These are phyloP conservation scores for Ogataea nitratoaversa DNA, from an alignment of 805 yeast genomes.

Conservation along the genomic window DNA sequence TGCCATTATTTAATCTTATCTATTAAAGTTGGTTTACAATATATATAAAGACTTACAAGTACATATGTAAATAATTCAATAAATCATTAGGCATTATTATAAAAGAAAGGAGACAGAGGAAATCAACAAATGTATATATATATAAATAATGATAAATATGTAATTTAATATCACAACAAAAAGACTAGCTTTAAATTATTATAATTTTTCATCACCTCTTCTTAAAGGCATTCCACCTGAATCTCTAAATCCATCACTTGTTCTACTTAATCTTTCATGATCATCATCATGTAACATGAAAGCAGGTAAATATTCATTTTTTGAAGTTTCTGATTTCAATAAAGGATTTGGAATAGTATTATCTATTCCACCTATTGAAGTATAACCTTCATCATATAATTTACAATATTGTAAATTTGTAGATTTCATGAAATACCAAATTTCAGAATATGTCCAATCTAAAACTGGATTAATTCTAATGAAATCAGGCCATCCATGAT, in stretches of 20 bases:
- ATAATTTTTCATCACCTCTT: conserved; percentile 11
- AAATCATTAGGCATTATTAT: no score
- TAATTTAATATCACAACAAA: background rate
- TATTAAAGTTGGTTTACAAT: no score
- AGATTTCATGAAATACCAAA: conserved; percentile 77
- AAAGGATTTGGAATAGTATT: conserved; percentile 73
- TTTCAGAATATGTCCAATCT: conserved; percentile 78
- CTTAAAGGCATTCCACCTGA: conserved; percentile 3
- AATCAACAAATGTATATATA: background rate
- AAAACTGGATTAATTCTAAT: conserved; percentile 82
- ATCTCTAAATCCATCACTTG: conserved; percentile 11
- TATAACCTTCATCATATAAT: conserved; percentile 79
- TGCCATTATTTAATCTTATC: no score
- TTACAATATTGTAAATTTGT: conserved; percentile 64
- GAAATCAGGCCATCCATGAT: conserved; percentile 88
- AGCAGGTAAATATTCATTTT: conserved; percentile 42
- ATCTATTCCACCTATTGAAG: conserved; percentile 79
- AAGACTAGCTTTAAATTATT: background rate
- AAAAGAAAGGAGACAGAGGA: no score
- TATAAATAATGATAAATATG: background rate
- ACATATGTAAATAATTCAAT: no score
- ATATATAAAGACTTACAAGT: no score
- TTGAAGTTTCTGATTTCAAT: conserved; percentile 24
- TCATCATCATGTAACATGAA: conserved; percentile 56
- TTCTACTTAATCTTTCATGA: conserved; percentile 47